Evolutionary conservation across 1,284 basidiomycete genomes (phyloP).

Genomic region (Cerrena zonata): DNA sequence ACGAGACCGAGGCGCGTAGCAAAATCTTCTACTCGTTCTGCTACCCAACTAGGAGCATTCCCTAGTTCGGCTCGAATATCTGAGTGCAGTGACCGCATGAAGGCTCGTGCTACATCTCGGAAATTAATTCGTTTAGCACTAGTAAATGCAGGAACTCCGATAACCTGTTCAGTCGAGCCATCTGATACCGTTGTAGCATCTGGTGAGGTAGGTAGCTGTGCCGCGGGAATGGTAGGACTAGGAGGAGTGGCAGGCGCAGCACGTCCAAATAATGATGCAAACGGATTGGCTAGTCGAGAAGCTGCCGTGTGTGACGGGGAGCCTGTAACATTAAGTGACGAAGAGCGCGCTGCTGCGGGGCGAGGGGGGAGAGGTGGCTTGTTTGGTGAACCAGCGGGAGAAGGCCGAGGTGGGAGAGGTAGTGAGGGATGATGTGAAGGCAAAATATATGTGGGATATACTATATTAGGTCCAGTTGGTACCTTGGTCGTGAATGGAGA

Average conservation of each 20-base stretch:
- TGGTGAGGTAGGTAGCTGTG: constrained; percentile 20
- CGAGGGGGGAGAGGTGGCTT: constrained; percentile 67
- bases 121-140: constrained; percentile 48
- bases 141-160: constrained; percentile 55
- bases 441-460: constrained; percentile 51
- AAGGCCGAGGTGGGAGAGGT: constrained; percentile 59
- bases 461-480: constrained; percentile 6
- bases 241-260: constrained; percentile 33
- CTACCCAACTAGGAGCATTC: constrained; percentile 54
- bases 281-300: constrained; percentile 55
- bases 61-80: constrained; percentile 51
- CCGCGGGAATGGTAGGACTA: constrained; percentile 21
- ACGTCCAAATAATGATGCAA: constrained; percentile 61
- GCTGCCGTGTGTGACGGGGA: constrained; percentile 12
- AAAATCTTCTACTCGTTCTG: constrained; percentile 59
- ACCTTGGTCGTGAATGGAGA: constrained; percentile 13
- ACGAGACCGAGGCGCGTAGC: constrained; percentile 29
- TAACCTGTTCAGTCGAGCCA: constrained; percentile 28
- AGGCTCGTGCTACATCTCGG: constrained; percentile 51
- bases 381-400: constrained; percentile 19
- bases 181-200: constrained; percentile 14
- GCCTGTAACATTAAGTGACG: constrained; percentile 6
- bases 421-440: constrained; percentile 49
- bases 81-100: constrained; percentile 53
- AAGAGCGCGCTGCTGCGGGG: constrained; percentile 27